Conservation (phyloP, 1,139 yeast genomes). For the Taphrina communis region DNA sequence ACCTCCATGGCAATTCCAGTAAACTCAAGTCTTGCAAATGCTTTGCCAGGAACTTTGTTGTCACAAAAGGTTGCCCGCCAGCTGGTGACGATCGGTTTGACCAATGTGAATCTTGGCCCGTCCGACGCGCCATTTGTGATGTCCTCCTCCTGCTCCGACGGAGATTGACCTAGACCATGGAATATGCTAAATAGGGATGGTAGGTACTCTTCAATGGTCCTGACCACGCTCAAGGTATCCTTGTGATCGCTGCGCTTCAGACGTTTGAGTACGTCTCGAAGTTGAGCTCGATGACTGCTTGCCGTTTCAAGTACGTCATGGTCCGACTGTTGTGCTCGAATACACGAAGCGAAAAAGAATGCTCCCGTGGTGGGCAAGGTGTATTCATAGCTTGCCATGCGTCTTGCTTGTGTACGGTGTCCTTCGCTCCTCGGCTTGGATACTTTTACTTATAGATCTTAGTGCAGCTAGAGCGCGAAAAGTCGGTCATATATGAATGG, state of each 20-base stretch:
- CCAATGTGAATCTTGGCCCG: neutral
- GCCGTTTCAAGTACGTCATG: conserved; percentile 6
- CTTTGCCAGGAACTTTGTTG: conserved; percentile 28
- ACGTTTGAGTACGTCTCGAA: conserved; percentile 35
- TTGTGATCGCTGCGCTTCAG: conserved; percentile 31
- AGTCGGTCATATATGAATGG: too few species aligned
- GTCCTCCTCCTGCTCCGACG: neutral
- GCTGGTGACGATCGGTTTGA: conserved; percentile 6
- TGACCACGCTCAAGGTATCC: conserved; percentile 32
- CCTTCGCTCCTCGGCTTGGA: too few species aligned
- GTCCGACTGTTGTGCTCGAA: neutral
- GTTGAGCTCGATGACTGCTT: conserved; percentile 27
- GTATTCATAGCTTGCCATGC: conserved; percentile 4
- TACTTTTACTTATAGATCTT: too few species aligned
- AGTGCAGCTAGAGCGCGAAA: too few species aligned
- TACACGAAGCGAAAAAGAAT: conserved; percentile 20
- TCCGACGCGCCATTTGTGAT: neutral
- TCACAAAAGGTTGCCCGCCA: conserved; percentile 35
- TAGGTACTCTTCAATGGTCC: conserved; percentile 25
- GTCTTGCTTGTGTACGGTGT: neutral
- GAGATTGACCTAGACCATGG: conserved; percentile 2
- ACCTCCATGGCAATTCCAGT: conserved; percentile 24
- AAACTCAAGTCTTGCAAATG: conserved; percentile 29
- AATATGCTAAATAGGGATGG: conserved; percentile 19
- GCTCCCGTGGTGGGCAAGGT: conserved; percentile 36